Evolutionary conservation across 2,329 filamentous ascomycete genomes (phyloP).

Genomic region (Trichoderma atroviride): DNA sequence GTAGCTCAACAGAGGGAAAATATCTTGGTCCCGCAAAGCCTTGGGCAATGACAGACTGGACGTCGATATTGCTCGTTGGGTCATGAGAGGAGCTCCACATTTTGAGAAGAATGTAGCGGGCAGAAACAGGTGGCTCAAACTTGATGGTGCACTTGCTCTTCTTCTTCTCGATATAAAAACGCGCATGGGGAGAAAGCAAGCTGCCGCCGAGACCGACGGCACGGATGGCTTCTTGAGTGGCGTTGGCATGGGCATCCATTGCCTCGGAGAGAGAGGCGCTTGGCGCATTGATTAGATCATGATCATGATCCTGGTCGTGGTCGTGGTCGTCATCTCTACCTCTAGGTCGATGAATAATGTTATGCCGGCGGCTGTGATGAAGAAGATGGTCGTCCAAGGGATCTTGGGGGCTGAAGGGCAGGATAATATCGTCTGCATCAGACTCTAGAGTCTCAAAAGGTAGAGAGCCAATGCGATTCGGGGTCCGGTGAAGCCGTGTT

Average conservation of each 20-base stretch:
- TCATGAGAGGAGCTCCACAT: constrained; percentile 79
- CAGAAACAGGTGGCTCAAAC: constrained; percentile 81
- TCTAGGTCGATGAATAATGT: constrained; percentile 28
- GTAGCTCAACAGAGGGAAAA: constrained; percentile 70
- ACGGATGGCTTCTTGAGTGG: constrained; percentile 59
- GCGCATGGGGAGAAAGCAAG: constrained; percentile 72
- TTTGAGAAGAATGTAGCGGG: constrained; percentile 83
- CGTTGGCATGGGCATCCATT: constrained; percentile 53
- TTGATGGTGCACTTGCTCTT: constrained; percentile 85
- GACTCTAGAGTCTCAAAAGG: constrained; percentile 56
- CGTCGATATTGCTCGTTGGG: constrained; percentile 74
- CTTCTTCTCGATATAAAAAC: constrained; percentile 80
- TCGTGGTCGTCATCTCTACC: constrained; percentile 29
- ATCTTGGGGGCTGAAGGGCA: constrained; percentile 35
- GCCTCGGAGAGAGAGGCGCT: constrained; percentile 39
- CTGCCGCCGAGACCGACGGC: constrained; percentile 58
- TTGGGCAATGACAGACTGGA: constrained; percentile 80
- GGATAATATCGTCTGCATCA: constrained; percentile 38
- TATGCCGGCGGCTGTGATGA: constrained; percentile 34
- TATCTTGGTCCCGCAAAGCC: constrained; percentile 86
- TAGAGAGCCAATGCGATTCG: constrained; percentile 57
- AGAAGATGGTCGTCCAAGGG: constrained; percentile 34
- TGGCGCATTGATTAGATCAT: neutral
- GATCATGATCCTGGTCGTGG: neutral
- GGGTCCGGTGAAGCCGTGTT: constrained; percentile 44